A percentile compares a stretch with the other conserved stretches of the same genome.
Conservation (phyloP, 345 rosid species). For the Bruguiera sexangula region DNA sequence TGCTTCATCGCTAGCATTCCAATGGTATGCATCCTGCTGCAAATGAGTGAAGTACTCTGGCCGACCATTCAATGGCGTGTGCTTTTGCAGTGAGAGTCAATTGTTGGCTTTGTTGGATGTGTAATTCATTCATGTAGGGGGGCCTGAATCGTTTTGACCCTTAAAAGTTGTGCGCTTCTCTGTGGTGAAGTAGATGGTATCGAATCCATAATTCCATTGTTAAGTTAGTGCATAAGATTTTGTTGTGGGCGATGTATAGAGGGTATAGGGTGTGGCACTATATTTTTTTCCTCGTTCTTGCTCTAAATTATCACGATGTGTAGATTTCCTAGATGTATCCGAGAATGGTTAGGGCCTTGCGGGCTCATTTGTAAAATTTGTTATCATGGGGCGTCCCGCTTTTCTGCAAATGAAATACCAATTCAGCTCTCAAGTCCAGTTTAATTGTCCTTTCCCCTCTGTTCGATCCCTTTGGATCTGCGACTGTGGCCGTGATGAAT, state of each 20-base stretch:
- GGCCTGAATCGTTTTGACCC: slow-evolving; percentile 20
- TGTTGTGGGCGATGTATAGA: slow-evolving; percentile 44
- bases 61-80: neutral
- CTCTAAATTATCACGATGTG: slow-evolving; percentile 7
- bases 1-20: neutral
- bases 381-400: neutral
- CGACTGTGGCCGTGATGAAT: too few relatives aligned
- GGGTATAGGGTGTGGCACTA: slow-evolving; percentile 36
- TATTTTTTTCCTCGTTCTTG: slow-evolving; percentile 1
- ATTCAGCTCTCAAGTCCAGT: neutral
- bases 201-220: slow-evolving; percentile 25
- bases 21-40: neutral
- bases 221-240: slow-evolving; percentile 42
- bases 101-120: slow-evolving; percentile 15
- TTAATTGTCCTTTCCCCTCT: neutral
- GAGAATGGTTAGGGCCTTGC: neutral
- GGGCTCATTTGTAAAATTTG: neutral
- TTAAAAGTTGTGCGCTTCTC: slow-evolving; percentile 16
- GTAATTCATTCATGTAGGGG: slow-evolving; percentile 23
- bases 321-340: neutral
- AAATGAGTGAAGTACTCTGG: slow-evolving; percentile 1
- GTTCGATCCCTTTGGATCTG: too few relatives aligned
- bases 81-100: neutral
- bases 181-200: slow-evolving; percentile 19
- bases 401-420: neutral